These are phyloP conservation scores for Bauhinia variegata DNA, from an alignment of 306 rosid genomes.

Conservation along the genomic window DNA sequence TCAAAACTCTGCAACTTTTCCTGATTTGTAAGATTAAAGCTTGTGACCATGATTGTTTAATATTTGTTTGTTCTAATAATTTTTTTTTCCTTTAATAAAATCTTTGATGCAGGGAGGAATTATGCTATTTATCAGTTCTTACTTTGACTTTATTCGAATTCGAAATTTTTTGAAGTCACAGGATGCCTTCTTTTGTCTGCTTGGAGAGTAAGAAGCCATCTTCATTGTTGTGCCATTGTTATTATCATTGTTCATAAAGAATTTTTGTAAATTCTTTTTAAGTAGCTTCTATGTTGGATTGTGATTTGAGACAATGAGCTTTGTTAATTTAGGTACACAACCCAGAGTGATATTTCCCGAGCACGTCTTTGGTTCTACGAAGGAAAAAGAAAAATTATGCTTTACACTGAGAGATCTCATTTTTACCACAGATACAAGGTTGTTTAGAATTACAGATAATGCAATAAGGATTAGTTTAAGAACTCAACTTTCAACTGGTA, in stretches of 20 bases:
- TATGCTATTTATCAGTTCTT: slow-evolving; percentile 83
- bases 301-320: slow-evolving; percentile 23
- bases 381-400: slow-evolving; percentile 76
- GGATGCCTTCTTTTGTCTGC: slow-evolving; percentile 84
- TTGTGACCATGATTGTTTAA: slow-evolving; percentile 12
- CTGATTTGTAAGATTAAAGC: slow-evolving; percentile 4
- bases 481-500: slow-evolving; percentile 1
- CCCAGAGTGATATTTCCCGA: slow-evolving; percentile 78
- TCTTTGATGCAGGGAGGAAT: slow-evolving; percentile 72
- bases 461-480: not conserved
- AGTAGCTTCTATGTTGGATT: slow-evolving; percentile 23
- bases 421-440: slow-evolving; percentile 94
- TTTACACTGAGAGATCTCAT: slow-evolving; percentile 93
- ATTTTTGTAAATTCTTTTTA: not conserved
- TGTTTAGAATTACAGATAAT: slow-evolving; percentile 12
- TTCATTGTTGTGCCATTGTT: slow-evolving; percentile 17
- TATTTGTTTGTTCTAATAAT: not conserved
- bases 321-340: slow-evolving; percentile 68
- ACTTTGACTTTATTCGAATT: slow-evolving; percentile 77
- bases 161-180: slow-evolving; percentile 83
- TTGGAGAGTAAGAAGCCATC: slow-evolving; percentile 81
- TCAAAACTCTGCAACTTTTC: slow-evolving; percentile 7
- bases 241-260: not conserved
- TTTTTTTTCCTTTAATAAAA: slow-evolving; percentile 26
- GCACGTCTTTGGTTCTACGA: slow-evolving; percentile 82